phyloP scores from a whole-genome alignment of 1,139 yeast species.

The Kluyveromyces sp. region DNA sequence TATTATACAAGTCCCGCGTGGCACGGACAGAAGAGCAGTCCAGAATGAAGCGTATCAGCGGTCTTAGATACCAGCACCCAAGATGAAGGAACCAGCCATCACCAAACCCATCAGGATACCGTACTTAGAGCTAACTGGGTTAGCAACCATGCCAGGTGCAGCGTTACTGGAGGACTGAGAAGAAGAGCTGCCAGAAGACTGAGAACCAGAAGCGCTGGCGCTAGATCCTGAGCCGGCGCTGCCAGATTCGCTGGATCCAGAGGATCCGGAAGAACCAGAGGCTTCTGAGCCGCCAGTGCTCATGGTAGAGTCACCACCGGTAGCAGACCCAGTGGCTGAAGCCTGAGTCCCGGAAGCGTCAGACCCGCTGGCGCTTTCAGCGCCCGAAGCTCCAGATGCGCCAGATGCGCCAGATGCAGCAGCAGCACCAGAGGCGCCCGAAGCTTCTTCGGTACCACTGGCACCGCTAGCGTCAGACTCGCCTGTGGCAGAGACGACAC shows the following conservation, averaged over 20 bases:
- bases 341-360: conserved; percentile 17
- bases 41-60: no score
- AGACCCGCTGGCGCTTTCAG: conserved; percentile 25
- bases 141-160: conserved; percentile 24
- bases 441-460: conserved; percentile 1
- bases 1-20: no score
- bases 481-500: conserved; percentile 13
- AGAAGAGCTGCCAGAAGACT: conserved; percentile 11
- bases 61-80: conserved; percentile 22
- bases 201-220: no score
- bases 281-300: conserved; percentile 7
- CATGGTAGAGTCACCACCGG: conserved; percentile 11
- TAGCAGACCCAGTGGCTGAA: conserved; percentile 15
- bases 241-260: no score
- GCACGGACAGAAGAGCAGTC: no score
- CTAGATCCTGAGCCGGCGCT: conserved; percentile 2
- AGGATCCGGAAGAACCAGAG: background rate
- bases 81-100: conserved; percentile 28
- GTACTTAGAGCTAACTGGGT: conserved; percentile 31
- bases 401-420: conserved; percentile 1
- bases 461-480: conserved; percentile 9
- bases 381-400: conserved; percentile 2
- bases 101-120: conserved; percentile 28
- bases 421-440: conserved; percentile 8
- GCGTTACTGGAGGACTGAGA: conserved; percentile 10